Evolutionary conservation across 768 basidiomycete species (phyloP).

Genomic region (Calocybe gangraenosa): DNA sequence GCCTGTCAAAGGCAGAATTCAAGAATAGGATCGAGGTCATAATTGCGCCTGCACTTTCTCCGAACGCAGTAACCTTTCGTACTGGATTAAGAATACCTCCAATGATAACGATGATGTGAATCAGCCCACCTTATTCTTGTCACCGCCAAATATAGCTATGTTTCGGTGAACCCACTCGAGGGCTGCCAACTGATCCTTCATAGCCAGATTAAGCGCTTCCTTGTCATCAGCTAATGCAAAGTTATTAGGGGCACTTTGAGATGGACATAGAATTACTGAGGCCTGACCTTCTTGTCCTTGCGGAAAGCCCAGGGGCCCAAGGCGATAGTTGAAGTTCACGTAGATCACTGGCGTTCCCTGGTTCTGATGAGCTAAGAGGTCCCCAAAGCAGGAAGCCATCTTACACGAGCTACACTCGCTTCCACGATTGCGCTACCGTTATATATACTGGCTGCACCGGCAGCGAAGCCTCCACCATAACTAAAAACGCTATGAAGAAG

Average conservation of each 20-base stretch:
- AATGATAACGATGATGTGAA: not conserved
- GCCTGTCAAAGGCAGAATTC: constrained; percentile 21
- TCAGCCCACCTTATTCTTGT: constrained; percentile 34
- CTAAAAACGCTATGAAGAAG: constrained; percentile 4
- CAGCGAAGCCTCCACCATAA: constrained; percentile 21
- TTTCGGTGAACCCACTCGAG: constrained; percentile 50
- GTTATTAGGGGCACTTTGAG: too few species aligned
- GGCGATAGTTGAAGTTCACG: constrained; percentile 47
- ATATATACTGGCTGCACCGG: constrained; percentile 16
- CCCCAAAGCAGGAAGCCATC: constrained; percentile 2
- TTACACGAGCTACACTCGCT: constrained; percentile 21
- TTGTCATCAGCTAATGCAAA: constrained; percentile 24
- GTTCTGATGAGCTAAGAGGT: not conserved
- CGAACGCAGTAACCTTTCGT: constrained; percentile 38
- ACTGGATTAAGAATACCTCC: not conserved
- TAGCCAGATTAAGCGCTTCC: constrained; percentile 33
- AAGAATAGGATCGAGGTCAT: constrained; percentile 33
- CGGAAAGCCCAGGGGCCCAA: constrained; percentile 47
- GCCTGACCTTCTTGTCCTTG: constrained; percentile 28
- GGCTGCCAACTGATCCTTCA: constrained; percentile 36
- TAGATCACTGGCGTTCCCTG: constrained; percentile 40
- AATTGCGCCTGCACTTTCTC: constrained; percentile 47
- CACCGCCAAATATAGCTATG: constrained; percentile 56
- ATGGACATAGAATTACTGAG: not conserved
- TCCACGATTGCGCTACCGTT: constrained; percentile 24